These are phyloP conservation scores for Mortierella sp. DNA, from an alignment of 371 early-diverging fungal genomes.

Conservation along the genomic window DNA sequence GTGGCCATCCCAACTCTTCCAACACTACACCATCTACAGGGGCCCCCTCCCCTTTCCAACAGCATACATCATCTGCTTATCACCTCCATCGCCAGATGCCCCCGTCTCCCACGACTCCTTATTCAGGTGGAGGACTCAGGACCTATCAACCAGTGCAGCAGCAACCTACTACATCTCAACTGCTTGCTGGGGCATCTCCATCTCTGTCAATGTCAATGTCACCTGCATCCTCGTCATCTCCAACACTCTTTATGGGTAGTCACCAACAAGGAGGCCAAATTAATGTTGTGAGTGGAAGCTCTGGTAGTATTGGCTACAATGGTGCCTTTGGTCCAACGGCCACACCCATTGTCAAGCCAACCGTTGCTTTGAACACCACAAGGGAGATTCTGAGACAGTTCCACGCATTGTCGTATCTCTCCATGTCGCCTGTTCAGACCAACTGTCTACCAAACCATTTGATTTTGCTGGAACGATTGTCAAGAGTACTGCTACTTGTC, in stretches of 20 bases:
- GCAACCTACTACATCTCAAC: too few relatives aligned
- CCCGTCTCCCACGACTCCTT: background rate
- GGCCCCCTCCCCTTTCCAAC: background rate
- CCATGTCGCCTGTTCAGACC: slow-evolving; percentile 59
- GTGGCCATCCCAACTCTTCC: too few relatives aligned
- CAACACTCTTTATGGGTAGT: too few relatives aligned
- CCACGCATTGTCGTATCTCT: slow-evolving; percentile 65
- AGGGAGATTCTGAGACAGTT: slow-evolving; percentile 68
- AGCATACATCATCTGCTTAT: slow-evolving; percentile 25
- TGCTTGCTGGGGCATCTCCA: too few relatives aligned
- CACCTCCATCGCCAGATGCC: slow-evolving; percentile 23
- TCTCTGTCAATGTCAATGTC: too few relatives aligned
- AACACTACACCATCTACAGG: too few relatives aligned
- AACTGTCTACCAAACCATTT: slow-evolving; percentile 67
- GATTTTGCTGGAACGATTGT: slow-evolving; percentile 61
- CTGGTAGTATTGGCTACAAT: background rate
- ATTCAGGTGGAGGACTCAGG: too few relatives aligned
- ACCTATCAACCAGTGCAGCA: background rate
- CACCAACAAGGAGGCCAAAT: too few relatives aligned
- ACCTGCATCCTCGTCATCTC: too few relatives aligned
- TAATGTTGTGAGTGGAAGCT: slow-evolving; percentile 2
- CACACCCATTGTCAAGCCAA: slow-evolving; percentile 8
- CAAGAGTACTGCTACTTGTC: slow-evolving; percentile 36
- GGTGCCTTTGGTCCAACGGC: background rate
- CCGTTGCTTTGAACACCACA: slow-evolving; percentile 45